Evolutionary conservation across 345 rosid genomes (phyloP), one percentile per base, ranked within the genome.

Genomic region (Murraya paniculata): DNA sequence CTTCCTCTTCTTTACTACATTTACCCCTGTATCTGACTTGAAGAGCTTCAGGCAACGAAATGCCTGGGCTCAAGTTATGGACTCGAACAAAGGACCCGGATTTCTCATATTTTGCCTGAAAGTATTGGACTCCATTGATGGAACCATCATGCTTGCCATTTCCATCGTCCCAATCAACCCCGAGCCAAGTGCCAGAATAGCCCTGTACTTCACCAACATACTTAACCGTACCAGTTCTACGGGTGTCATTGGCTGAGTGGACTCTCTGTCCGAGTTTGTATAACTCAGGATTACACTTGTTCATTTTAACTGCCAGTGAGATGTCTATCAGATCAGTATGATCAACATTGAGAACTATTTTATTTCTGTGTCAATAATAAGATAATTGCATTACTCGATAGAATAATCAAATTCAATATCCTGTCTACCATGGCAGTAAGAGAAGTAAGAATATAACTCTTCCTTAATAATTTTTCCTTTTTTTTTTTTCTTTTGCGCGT

Each of bases 121-220:
- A 95, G 76, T 90, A 95, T 16, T 84, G 90, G 71, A 85, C 91
- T 6, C 97, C 97, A 33, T 92, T 91, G 61, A 91, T 67, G 81
- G 94, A 82, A 3, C 98, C 99, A 64, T 93, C 89, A 58, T 91
- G 98, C 81, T 95, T 93, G 30, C 96, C 97, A 7, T 86, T 91
- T 4, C 89, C 88, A 50, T 82, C 81, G 85, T 92, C 98, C 98
- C 98, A 95, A 64, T 93, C 97, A 62, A 95, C 93, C 19, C 98
- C 99, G 69, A 91, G 81, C 96, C 97, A 93, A 4, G 48, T 65
- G 14, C 98, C 97, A 2, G 89, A 83, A 77, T 94, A 74, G 0
- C 97, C 97, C 27, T 88, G 84, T 56, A 93, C 90, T 35, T 82
- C 55, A 45, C 99, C 98, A 9, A 88, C 77, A 81, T 87, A 95